Percentiles rank a stretch among this genome's conserved stretches.
Evolutionary conservation across 768 basidiomycete genomes (phyloP).

Genomic region (Tylopilus rubrobrunneus): DNA sequence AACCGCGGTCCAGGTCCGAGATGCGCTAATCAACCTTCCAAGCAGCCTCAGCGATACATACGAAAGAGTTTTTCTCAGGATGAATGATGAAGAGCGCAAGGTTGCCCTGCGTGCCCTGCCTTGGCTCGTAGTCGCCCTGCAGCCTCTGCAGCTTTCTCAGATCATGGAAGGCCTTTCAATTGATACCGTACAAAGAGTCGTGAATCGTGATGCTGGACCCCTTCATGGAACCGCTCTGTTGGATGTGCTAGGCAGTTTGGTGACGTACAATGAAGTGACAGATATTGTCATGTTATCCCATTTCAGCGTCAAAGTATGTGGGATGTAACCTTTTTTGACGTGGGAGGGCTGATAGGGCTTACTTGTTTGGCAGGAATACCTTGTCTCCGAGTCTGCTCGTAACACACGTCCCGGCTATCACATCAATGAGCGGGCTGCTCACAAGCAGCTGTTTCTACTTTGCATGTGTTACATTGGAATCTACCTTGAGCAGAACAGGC

Average conservation of each 20-base stretch:
- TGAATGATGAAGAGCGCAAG: neutral
- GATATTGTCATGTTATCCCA: neutral
- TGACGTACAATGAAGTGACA: neutral
- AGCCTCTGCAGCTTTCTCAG: neutral
- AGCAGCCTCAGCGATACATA: neutral
- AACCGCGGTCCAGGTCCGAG: no score
- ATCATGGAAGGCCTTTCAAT: neutral
- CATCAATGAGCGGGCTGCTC: neutral
- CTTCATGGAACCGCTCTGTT: neutral
- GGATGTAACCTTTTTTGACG: neutral
- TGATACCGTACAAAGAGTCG: neutral
- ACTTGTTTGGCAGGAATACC: neutral
- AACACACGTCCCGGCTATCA: neutral
- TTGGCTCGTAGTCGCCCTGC: constrained; percentile 5
- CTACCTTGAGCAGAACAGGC: neutral
- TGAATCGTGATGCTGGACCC: neutral
- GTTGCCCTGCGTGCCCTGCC: neutral
- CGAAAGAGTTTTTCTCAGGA: neutral
- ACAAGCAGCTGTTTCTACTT: neutral
- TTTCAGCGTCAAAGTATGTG: neutral
- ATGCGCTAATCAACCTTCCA: no score
- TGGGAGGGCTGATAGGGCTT: neutral
- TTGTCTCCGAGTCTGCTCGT: neutral
- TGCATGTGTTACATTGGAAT: neutral
- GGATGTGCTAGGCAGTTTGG: neutral